A percentile compares a stretch with the other conserved stretches of the same genome.
Conservation (phyloP, 176 grass and related monocot genomes). For the Triticum urartu region DNA sequence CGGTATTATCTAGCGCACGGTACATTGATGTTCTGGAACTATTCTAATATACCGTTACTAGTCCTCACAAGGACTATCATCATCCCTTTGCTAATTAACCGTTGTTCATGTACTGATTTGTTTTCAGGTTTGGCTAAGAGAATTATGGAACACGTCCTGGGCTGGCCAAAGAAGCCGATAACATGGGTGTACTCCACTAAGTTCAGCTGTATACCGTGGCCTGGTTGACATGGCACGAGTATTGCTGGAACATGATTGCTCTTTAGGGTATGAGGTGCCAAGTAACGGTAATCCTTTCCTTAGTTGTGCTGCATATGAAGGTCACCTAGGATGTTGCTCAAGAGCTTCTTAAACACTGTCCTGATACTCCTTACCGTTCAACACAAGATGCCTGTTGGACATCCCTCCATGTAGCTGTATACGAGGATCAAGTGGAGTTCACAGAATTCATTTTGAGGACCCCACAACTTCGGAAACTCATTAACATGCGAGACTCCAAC, state of each 20-base stretch:
- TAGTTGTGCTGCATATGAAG: accelerated
- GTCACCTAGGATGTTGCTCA: not conserved
- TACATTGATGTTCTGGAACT: too few relatives aligned
- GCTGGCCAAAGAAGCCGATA: not conserved
- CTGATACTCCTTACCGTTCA: not conserved
- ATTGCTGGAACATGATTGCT: not conserved
- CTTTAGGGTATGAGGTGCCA: not conserved
- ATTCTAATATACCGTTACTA: too few relatives aligned
- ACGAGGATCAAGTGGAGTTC: not conserved
- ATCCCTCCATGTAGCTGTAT: not conserved
- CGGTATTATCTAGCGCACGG: too few relatives aligned
- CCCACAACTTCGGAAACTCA: not conserved
- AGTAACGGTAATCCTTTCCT: accelerated
- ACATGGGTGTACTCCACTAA: not conserved
- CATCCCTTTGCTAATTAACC: too few relatives aligned
- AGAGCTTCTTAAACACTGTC: not conserved
- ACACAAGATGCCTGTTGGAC: not conserved
- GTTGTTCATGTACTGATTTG: too few relatives aligned
- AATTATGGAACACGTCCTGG: not conserved
- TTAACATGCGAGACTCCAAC: not conserved
- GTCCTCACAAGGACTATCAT: too few relatives aligned
- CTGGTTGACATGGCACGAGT: not conserved
- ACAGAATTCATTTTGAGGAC: not conserved
- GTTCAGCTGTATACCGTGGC: not conserved
- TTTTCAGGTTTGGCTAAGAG: not conserved